phyloP scores from a whole-genome alignment of 108 stramenopile species.

The Fragilariopsis cylindrus region DNA sequence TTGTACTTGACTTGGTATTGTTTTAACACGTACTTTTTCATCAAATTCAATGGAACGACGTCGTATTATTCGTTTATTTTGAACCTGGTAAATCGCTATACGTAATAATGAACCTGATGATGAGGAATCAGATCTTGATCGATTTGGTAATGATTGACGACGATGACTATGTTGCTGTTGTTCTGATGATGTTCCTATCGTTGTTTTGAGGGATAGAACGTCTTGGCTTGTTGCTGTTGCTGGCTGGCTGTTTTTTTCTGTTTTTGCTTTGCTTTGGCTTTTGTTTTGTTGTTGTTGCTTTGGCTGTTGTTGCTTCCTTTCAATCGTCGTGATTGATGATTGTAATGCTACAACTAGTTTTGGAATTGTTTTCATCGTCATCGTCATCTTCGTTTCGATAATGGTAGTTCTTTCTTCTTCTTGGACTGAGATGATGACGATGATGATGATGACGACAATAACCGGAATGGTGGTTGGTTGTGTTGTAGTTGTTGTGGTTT shows the following conservation, averaged over 20 bases:
- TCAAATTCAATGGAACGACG: background rate
- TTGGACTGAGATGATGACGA: too few species aligned
- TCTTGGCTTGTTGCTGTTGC: background rate
- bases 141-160: background rate
- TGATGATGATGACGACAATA: too few species aligned
- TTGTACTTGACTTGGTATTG: constrained; percentile 3
- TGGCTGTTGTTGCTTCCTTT: background rate
- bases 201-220: background rate
- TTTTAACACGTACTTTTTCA: constrained; percentile 13
- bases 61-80: background rate
- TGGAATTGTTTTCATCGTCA: background rate
- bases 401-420: too few species aligned
- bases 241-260: too few species aligned
- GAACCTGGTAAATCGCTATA: background rate
- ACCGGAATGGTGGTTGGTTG: too few species aligned
- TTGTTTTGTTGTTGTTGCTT: background rate
- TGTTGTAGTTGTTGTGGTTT: too few species aligned
- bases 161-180: background rate
- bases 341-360: background rate
- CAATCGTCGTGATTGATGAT: background rate
- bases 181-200: background rate
- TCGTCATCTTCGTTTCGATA: too few species aligned
- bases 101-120: background rate
- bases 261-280: background rate
- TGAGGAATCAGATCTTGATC: background rate